Conservation (phyloP, 1,284 basidiomycete species). For the Laetiporus sulphureus region DNA sequence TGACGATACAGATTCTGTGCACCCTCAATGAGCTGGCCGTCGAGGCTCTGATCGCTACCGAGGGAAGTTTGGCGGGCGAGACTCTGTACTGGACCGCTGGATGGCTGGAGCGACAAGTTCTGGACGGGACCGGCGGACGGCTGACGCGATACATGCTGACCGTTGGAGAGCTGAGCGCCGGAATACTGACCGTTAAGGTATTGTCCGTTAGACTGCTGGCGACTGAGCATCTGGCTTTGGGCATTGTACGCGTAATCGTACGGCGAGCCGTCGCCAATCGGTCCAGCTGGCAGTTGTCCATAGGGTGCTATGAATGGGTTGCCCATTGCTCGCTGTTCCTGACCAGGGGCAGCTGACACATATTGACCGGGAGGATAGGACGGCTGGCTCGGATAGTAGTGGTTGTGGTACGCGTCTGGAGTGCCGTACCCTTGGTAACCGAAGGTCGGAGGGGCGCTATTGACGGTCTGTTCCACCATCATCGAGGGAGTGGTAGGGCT, state of each 20-base stretch:
- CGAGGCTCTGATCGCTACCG: conserved; percentile 3
- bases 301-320: conserved; percentile 31
- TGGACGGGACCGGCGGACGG: conserved; percentile 16
- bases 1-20: conserved; percentile 5
- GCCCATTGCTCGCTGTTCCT: conserved; percentile 16
- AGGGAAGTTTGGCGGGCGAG: conserved; percentile 11
- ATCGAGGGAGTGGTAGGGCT: conserved; percentile 20
- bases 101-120: conserved; percentile 18
- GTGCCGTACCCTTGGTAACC: conserved; percentile 9
- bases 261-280: conserved; percentile 23
- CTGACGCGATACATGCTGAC: conserved; percentile 16
- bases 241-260: conserved; percentile 22
- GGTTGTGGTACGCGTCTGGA: conserved; percentile 12
- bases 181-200: conserved; percentile 5
- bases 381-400: conserved; percentile 18
- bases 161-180: conserved; percentile 19
- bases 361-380: conserved; percentile 22
- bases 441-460: conserved; percentile 3
- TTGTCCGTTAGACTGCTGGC: conserved; percentile 18
- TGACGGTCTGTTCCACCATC: conserved; percentile 26
- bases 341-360: conserved; percentile 9
- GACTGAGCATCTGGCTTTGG: conserved; percentile 16
- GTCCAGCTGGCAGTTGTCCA: conserved; percentile 26
- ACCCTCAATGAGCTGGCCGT: too few species aligned
- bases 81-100: conserved; percentile 11